phyloP scores from a whole-genome alignment of 768 basidiomycete genomes.

The Thelephora aurantiotincta region DNA sequence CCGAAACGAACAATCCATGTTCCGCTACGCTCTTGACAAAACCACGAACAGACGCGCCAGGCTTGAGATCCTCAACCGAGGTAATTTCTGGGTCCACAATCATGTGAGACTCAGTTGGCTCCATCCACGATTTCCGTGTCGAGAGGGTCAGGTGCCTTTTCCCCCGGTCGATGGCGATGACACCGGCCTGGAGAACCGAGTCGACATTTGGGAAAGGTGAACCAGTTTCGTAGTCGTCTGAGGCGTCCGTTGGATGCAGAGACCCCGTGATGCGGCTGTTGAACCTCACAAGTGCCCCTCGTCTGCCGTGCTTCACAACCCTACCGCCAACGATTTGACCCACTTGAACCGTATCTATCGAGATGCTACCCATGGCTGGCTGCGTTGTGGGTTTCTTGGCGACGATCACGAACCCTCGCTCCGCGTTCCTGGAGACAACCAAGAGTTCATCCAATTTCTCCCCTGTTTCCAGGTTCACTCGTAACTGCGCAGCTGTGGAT shows the following conservation, averaged over 20 bases:
- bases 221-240: conserved; percentile 62
- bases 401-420: conserved; percentile 78
- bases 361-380: conserved; percentile 27
- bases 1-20: conserved; percentile 77
- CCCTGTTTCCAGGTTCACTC: conserved; percentile 45
- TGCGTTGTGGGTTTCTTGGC: conserved; percentile 55
- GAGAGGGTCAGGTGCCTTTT: conserved; percentile 68
- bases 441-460: conserved; percentile 64
- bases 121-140: conserved; percentile 58
- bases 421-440: conserved; percentile 80
- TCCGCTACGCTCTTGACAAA: conserved; percentile 82
- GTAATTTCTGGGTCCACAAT: conserved; percentile 59
- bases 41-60: conserved; percentile 69
- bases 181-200: conserved; percentile 53
- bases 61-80: conserved; percentile 44
- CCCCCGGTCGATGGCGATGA: conserved; percentile 53
- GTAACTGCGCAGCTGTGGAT: conserved; percentile 51
- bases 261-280: conserved; percentile 56
- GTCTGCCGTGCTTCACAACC: conserved; percentile 57
- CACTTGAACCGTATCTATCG: conserved; percentile 48
- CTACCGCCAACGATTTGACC: conserved; percentile 74
- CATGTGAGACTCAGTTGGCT: conserved; percentile 30
- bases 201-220: conserved; percentile 45
- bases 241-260: conserved; percentile 68
- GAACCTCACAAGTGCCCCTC: conserved; percentile 70